Base-by-base conservation (phyloP, 805 yeast genomes). In the Candida cerambycidarum region DNA sequence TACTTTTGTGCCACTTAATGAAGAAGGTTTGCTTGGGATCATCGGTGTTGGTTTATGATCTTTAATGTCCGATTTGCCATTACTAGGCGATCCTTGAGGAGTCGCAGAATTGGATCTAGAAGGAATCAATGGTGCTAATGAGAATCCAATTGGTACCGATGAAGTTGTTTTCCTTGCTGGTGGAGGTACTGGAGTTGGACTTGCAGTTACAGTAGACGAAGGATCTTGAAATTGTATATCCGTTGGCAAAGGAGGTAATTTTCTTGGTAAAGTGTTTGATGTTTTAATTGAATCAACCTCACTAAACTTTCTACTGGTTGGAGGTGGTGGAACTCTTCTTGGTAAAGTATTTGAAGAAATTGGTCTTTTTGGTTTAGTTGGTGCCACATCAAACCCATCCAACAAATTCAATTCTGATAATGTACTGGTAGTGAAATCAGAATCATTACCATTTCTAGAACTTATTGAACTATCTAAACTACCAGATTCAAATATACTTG, bases 81-180 rank as follows among this genome's bases (percentile, higher is more conserved):
- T 23, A 8, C 18, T 24, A 15, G 31, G 14, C 6, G 48, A 37
- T 17, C 21, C 14, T 19, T 46, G 39, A 2, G 67, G 63, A 2
- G 68, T 57, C 2, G 55, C 51, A 4, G 69, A 58, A 29, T 52
- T 58, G 7, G 67, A 59, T 36, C 66, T 52, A 16, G 63, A 62
- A 5, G 74, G 74, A 15, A 68, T 59, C 14, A 70, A 61, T 1
- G 74, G 74, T 1, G 70, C 55, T 1, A 69, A 46, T 3, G 69
- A 53, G 40, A 69, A 69, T 2, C 68, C 74, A 33, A 63, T 47
- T 9, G 69, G 69, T 4, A 51, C 48, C 14, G 48, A 9, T 54
- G 59, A n/a, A 45, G 47, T 36, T 23, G 40, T 39, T n/a, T 43
- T 34, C 3, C 50, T 42, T 13, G 53, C 38, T 1, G 55, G 52